A percentile compares a stretch with the other conserved stretches of the same genome.
phyloP scores from a whole-genome alignment of 495 filamentous ascomycete genomes.

The Opeltia flavorubescens region DNA sequence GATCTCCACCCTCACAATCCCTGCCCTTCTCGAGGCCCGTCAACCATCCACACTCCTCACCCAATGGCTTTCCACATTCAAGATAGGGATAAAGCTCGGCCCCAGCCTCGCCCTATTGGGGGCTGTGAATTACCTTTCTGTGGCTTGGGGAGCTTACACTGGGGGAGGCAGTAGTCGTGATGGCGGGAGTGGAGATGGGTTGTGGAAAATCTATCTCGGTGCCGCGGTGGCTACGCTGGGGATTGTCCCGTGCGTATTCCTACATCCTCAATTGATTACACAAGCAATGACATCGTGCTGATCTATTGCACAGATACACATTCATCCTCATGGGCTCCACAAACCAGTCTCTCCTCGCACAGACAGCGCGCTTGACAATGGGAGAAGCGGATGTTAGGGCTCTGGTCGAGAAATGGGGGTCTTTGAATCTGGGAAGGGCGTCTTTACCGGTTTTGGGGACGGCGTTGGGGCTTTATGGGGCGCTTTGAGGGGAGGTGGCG shows the following conservation, averaged over 20 bases:
- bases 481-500: not conserved
- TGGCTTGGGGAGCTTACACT: not conserved
- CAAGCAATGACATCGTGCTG: no score
- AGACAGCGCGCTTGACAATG: not conserved
- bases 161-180: conserved; percentile 11
- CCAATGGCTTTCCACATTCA: conserved; percentile 23
- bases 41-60: conserved; percentile 6
- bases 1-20: not conserved
- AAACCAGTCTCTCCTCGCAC: not conserved
- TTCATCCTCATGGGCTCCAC: not conserved
- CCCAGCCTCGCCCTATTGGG: conserved; percentile 12
- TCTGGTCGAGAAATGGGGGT: conserved; percentile 2
- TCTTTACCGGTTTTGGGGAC: not conserved
- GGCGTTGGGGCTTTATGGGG: not conserved
- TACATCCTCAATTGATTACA: not conserved
- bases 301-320: not conserved
- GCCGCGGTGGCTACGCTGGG: conserved; percentile 18
- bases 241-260: conserved; percentile 16
- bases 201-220: conserved; percentile 15
- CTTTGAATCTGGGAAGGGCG: not conserved
- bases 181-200: conserved; percentile 4
- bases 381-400: not conserved
- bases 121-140: conserved; percentile 21
- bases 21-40: not conserved
- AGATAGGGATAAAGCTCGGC: conserved; percentile 17